phyloP scores from a whole-genome alignment of 768 basidiomycete genomes.

The Phylloporus arenicola region DNA sequence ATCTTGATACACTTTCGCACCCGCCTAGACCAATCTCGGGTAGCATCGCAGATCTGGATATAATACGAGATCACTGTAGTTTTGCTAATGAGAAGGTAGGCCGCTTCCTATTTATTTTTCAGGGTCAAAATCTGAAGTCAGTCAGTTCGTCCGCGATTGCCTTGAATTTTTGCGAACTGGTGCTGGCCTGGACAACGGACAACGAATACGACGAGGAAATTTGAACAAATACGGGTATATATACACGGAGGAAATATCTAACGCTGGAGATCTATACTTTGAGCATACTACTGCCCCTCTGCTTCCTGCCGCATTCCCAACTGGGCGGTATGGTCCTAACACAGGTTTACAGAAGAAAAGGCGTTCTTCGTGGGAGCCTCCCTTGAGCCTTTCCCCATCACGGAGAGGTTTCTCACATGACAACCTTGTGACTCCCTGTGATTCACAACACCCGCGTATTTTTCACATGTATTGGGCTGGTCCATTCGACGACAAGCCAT shows the following conservation, averaged over 20 bases:
- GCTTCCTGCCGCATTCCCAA: conserved; percentile 19
- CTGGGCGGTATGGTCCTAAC: conserved; percentile 42
- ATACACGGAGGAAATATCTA: conserved; percentile 48
- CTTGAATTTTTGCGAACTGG: conserved; percentile 84
- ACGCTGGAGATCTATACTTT: conserved; percentile 9
- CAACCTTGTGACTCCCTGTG: conserved; percentile 49
- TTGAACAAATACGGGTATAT: conserved; percentile 79
- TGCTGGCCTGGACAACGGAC: conserved; percentile 75
- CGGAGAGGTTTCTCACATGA: conserved; percentile 41
- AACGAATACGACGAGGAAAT: conserved; percentile 57
- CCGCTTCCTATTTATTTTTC: not conserved
- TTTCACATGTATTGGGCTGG: conserved; percentile 99
- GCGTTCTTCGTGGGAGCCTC: conserved; percentile 53
- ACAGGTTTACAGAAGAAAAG: conserved; percentile 54
- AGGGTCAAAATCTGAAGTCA: not conserved
- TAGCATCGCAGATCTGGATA: conserved; percentile 84
- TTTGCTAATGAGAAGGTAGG: conserved; percentile 62
- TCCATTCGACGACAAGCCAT: conserved; percentile 94
- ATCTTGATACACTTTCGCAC: conserved; percentile 37
- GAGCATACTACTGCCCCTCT: conserved; percentile 7
- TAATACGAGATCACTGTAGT: conserved; percentile 81
- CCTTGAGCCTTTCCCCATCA: conserved; percentile 43
- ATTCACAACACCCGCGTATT: conserved; percentile 68
- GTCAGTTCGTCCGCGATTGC: conserved; percentile 91
- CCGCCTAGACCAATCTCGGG: conserved; percentile 66